A percentile compares a stretch with the other conserved stretches of the same genome.
Evolutionary conservation across 179 eudicot genomes (phyloP).

Genomic region (Beta macrorhiza): DNA sequence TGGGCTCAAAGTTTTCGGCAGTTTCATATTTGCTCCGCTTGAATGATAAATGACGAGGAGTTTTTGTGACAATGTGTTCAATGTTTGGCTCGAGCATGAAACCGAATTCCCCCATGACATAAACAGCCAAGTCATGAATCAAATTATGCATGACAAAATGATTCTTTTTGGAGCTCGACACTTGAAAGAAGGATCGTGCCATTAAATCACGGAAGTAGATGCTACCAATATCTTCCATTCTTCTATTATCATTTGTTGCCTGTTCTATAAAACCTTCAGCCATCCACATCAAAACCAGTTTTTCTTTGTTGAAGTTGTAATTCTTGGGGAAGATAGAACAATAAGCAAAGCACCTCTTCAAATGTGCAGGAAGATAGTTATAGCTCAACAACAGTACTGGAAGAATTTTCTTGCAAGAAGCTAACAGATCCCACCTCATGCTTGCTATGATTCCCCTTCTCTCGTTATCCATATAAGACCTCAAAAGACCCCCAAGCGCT

Average conservation of each 20-base stretch:
- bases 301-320: constrained; percentile 21
- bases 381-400: constrained; percentile 33
- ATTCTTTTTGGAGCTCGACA: neutral
- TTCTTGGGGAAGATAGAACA: constrained; percentile 25
- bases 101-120: neutral
- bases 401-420: constrained; percentile 15
- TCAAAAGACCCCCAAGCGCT: constrained; percentile 25
- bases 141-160: constrained; percentile 33
- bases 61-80: neutral
- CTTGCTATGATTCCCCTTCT: constrained; percentile 21
- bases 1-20: neutral
- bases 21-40: neutral
- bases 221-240: constrained; percentile 12
- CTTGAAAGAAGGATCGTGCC: constrained; percentile 26
- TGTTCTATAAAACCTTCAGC: constrained; percentile 3
- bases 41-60: neutral
- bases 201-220: constrained; percentile 11
- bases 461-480: neutral
- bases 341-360: constrained; percentile 35
- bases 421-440: constrained; percentile 17
- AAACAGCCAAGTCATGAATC: constrained; percentile 28
- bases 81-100: neutral
- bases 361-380: constrained; percentile 23
- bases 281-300: constrained; percentile 19
- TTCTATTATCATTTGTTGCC: neutral